Percentiles rank a stretch among this genome's conserved stretches.
phyloP scores from a whole-genome alignment of 441 rosid species.

The Aquilaria agallochum region DNA sequence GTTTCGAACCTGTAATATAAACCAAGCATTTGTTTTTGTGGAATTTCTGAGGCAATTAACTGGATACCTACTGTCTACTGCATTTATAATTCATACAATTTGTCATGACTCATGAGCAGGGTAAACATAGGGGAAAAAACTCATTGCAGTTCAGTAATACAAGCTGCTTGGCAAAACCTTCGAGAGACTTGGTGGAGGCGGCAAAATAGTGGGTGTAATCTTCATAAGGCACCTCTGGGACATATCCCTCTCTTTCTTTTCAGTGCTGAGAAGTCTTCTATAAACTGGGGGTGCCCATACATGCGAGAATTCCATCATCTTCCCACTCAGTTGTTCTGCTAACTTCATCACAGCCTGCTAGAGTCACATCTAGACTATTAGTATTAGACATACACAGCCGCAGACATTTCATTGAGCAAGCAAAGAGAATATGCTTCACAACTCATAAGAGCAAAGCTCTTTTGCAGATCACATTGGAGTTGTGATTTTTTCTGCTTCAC shows the following conservation, averaged over 20 bases:
- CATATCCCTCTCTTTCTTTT: conserved; percentile 53
- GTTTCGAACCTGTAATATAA: too few relatives aligned
- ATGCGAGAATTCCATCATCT: conserved; percentile 44
- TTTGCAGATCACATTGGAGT: too few relatives aligned
- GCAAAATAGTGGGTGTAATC: conserved; percentile 34
- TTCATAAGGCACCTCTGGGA: conserved; percentile 48
- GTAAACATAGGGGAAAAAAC: neutral
- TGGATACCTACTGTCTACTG: too few relatives aligned
- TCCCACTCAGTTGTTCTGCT: conserved; percentile 29
- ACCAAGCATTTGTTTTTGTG: too few relatives aligned
- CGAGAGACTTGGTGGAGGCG: conserved; percentile 39
- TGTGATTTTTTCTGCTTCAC: too few relatives aligned
- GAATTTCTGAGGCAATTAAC: too few relatives aligned
- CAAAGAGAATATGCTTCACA: too few relatives aligned
- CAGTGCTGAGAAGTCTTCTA: conserved; percentile 53
- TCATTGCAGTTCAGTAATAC: neutral
- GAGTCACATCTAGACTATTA: neutral
- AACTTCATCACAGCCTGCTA: conserved; percentile 44
- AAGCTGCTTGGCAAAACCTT: conserved; percentile 30
- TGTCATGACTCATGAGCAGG: neutral
- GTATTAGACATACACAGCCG: too few relatives aligned
- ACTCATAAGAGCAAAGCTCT: too few relatives aligned
- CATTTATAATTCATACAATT: too few relatives aligned
- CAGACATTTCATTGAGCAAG: too few relatives aligned
- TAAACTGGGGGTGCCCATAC: conserved; percentile 49